A percentile compares a stretch with the other conserved stretches of the same genome.
phyloP scores from a whole-genome alignment of 73 alveolate genomes.

The Tetrahymena elliotti region DNA sequence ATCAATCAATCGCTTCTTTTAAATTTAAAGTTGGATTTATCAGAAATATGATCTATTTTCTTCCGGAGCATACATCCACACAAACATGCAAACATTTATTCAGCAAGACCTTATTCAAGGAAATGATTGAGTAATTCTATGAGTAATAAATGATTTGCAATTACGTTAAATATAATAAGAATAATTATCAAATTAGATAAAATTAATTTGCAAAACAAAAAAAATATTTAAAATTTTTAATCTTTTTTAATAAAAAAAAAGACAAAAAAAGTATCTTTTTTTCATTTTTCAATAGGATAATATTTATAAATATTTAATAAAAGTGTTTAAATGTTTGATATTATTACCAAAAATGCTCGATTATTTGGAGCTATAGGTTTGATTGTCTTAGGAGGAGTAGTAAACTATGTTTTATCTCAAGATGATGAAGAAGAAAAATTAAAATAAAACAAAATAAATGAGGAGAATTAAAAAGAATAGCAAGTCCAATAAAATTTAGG shows the following conservation, averaged over 20 bases:
- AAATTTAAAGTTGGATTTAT: background rate
- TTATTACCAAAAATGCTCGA: background rate
- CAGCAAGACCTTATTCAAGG: background rate
- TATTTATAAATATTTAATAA: too few relatives aligned
- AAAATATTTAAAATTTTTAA: too few relatives aligned
- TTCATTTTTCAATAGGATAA: background rate
- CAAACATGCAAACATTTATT: background rate
- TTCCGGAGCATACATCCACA: background rate
- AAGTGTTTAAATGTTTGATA: background rate
- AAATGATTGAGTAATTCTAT: background rate
- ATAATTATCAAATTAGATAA: background rate
- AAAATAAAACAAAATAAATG: background rate
- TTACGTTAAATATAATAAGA: background rate
- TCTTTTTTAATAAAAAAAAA: too few relatives aligned
- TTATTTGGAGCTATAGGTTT: background rate
- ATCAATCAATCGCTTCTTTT: too few relatives aligned
- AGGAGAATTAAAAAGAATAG: background rate
- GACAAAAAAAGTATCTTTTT: background rate
- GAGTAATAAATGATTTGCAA: background rate
- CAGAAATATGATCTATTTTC: background rate
- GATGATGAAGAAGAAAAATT: background rate
- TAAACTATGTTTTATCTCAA: background rate
- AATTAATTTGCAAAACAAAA: background rate
- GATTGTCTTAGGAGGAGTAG: background rate
- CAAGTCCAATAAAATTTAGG: background rate